phyloP scores from a whole-genome alignment of 2,329 filamentous ascomycete genomes.

The Septoria petroselini region DNA sequence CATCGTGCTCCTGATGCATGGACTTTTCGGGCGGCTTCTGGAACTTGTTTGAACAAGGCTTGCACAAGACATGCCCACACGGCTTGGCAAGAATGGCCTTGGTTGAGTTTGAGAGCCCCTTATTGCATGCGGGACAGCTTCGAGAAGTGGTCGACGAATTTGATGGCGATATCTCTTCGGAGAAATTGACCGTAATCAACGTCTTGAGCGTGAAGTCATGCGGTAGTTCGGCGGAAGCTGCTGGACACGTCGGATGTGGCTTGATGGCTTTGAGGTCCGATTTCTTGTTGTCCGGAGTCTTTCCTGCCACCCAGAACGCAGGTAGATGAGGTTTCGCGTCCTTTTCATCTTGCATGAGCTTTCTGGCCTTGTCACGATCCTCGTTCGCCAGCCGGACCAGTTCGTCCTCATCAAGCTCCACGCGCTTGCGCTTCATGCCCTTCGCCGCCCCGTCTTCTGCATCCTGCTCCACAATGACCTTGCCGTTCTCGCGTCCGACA shows the following conservation, averaged over 20 bases:
- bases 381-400: constrained; percentile 65
- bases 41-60: constrained; percentile 79
- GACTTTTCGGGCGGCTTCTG: constrained; percentile 59
- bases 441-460: constrained; percentile 31
- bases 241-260: constrained; percentile 67
- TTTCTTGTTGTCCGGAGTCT: constrained; percentile 60
- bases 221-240: constrained; percentile 61
- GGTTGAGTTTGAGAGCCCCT: constrained; percentile 74
- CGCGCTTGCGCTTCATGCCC: constrained; percentile 67
- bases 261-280: constrained; percentile 53
- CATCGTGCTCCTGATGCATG: constrained; percentile 57
- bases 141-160: constrained; percentile 41
- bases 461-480: constrained; percentile 32
- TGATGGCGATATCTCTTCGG: constrained; percentile 60
- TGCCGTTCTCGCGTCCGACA: constrained; percentile 42
- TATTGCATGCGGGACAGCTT: constrained; percentile 82
- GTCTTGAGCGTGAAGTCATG: constrained; percentile 77
- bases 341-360: constrained; percentile 60
- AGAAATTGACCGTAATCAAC: constrained; percentile 73
- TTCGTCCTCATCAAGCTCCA: constrained; percentile 75
- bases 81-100: constrained; percentile 79
- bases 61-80: constrained; percentile 89
- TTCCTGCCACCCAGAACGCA: constrained; percentile 89
- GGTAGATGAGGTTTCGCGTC: constrained; percentile 68
- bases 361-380: constrained; percentile 67